Evolutionary conservation across 2,329 filamentous ascomycete species (phyloP).

Genomic region (Daldinia eschscholtzii): DNA sequence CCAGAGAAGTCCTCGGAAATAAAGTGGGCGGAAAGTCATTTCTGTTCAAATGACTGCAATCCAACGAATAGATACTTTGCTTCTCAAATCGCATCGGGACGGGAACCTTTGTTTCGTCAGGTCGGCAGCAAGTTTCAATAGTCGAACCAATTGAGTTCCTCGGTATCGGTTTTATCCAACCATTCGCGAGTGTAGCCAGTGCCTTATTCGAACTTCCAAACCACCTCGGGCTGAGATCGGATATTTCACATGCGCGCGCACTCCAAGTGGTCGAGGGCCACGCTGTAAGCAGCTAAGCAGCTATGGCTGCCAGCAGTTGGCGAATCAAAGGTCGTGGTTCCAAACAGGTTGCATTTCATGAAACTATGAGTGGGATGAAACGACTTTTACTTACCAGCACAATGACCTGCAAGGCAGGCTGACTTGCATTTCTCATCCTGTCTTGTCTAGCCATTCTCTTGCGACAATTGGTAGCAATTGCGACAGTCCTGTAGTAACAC

Average conservation of each 20-base stretch:
- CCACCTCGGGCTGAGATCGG: constrained; percentile 32
- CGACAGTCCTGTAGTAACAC: constrained; percentile 24
- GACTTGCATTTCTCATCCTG: constrained; percentile 37
- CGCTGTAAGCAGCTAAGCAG: constrained; percentile 20
- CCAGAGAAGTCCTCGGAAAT: constrained; percentile 5
- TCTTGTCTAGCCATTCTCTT: constrained; percentile 41
- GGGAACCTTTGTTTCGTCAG: background rate
- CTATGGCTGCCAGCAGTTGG: constrained; percentile 12
- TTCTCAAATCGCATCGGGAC: background rate
- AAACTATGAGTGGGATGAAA: constrained; percentile 35
- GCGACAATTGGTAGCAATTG: constrained; percentile 30
- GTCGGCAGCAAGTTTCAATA: background rate
- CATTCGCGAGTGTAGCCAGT: constrained; percentile 3
- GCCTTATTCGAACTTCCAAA: constrained; percentile 20
- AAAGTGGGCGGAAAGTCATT: constrained; percentile 1
- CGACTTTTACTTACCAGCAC: constrained; percentile 71
- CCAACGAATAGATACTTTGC: constrained; percentile 9
- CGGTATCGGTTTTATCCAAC: background rate
- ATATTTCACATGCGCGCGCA: constrained; percentile 36
- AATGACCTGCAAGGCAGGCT: constrained; percentile 77
- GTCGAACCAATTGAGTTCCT: background rate
- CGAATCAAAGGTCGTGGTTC: constrained; percentile 37
- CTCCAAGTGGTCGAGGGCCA: constrained; percentile 31
- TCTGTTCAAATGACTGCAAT: background rate
- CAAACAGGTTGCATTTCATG: constrained; percentile 27